These are phyloP conservation scores for Entophlyctis helioformis DNA, from an alignment of 192 early-diverging fungal species.

Conservation along the genomic window DNA sequence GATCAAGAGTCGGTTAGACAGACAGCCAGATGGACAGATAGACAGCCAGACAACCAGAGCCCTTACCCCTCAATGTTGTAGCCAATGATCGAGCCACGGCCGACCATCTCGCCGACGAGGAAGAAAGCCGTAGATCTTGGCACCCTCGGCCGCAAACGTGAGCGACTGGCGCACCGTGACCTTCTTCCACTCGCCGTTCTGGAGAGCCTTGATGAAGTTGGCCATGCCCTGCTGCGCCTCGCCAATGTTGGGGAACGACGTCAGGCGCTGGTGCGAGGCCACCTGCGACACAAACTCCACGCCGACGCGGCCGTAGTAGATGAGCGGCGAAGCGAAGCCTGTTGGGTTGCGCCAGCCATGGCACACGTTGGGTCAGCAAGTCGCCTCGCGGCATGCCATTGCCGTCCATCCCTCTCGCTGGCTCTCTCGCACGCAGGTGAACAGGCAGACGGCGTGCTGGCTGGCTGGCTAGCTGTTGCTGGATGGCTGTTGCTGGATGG, in stretches of 20 bases:
- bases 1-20: too few species aligned
- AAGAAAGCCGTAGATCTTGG: constrained; percentile 42
- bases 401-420: too few species aligned
- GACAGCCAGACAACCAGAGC: too few species aligned
- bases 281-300: constrained; percentile 30
- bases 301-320: constrained; percentile 31
- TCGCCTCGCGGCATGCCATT: too few species aligned
- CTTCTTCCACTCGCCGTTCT: constrained; percentile 43
- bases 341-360: too few species aligned
- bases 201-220: constrained; percentile 22
- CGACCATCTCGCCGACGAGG: constrained; percentile 46
- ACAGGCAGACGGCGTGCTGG: too few species aligned
- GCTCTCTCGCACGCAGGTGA: too few species aligned
- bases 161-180: constrained; percentile 29
- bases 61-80: constrained; percentile 38
- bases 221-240: constrained; percentile 25
- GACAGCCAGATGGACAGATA: too few species aligned
- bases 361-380: too few species aligned
- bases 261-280: constrained; percentile 20
- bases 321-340: constrained; percentile 20
- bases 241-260: constrained; percentile 15
- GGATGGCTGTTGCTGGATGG: too few species aligned
- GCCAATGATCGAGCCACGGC: constrained; percentile 30
- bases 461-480: too few species aligned
- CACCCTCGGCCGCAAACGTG: constrained; percentile 20